Evolutionary conservation across 176 grass and related monocot genomes (phyloP), one percentile per base, ranked within the genome.

Genomic region (Hordeum marinum): DNA sequence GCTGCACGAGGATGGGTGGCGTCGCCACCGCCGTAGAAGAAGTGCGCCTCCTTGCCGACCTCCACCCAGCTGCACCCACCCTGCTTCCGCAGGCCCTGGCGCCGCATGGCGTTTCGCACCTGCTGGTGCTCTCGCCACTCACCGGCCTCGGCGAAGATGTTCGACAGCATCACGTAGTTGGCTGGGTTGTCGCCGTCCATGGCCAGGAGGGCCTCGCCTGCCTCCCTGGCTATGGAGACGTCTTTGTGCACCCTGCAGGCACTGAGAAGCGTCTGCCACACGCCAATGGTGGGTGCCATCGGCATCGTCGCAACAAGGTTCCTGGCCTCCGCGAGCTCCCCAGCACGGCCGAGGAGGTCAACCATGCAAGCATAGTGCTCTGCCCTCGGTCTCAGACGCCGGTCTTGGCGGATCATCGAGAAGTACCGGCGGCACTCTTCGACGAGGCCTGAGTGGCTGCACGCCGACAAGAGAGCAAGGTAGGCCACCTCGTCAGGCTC

Each of bases 31-130:
- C 89, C 85, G 24, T 90, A 90, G 85, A 90, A 90, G 80, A 80
- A 87, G 77, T 90, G 89, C 1, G 83, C 36, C 77, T 87, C 81
- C 68, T 81, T 91, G 15, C 76, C 65, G 21, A 91, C 6, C 82
- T 91, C 89, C 48, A 88, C 82, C 90, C 90, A 91, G 72, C 90
- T 85, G 82, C 86, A 88, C 0, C 90, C 90, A 3, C 78, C 86
- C 27, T 88, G 86, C 68, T 91, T 88, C 71, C 48, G 85, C 20
- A 91, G 60, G 24, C 86, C 86, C 25, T 58, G 61, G 23, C 45
- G 60, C 67, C 66, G 82, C 77, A 88, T 88, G 54, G 78, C 50
- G 11, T 74, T 63, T 26, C 90, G 65, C 2, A 85, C 15, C 73
- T 11, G 59, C 25, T 85, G 72, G 58, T 82, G 82, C 72, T 88